A percentile compares a stretch with the other conserved stretches of the same genome.
These are phyloP conservation scores for Biancaea sappan DNA, from an alignment of 306 rosid species.

Conservation along the genomic window DNA sequence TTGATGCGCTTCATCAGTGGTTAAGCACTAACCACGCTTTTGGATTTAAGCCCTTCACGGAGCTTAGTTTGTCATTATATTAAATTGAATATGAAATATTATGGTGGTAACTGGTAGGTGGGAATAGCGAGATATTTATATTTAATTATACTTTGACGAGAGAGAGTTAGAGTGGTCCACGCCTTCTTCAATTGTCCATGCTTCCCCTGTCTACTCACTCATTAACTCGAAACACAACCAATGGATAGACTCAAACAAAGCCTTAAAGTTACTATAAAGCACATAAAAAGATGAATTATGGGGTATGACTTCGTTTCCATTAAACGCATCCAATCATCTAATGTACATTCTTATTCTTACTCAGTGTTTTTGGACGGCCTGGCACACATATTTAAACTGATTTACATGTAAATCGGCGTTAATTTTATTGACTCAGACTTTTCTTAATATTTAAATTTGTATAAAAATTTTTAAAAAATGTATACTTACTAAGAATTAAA, in stretches of 20 bases:
- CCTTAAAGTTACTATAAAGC: not conserved
- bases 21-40: slow-evolving; percentile 35
- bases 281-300: not conserved
- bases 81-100: slow-evolving; percentile 2
- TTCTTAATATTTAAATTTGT: too few species aligned
- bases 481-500: too few species aligned
- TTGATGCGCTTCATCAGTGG: slow-evolving; percentile 38
- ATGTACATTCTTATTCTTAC: not conserved
- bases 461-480: too few species aligned
- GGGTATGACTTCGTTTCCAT: slow-evolving; percentile 15
- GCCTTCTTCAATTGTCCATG: slow-evolving; percentile 25
- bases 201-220: slow-evolving; percentile 1
- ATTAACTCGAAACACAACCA: slow-evolving; percentile 13
- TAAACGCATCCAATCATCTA: not conserved
- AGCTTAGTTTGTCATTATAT: slow-evolving; percentile 34
- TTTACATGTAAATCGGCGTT: too few species aligned
- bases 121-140: slow-evolving; percentile 30
- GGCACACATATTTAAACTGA: too few species aligned
- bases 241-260: not conserved
- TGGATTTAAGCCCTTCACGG: slow-evolving; percentile 16
- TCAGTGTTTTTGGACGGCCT: too few species aligned
- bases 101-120: slow-evolving; percentile 28
- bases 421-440: too few species aligned
- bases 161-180: slow-evolving; percentile 35
- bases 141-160: slow-evolving; percentile 15